Base-by-base conservation (phyloP, 2,329 filamentous ascomycete genomes). In the Alternaria gansuensis region DNA sequence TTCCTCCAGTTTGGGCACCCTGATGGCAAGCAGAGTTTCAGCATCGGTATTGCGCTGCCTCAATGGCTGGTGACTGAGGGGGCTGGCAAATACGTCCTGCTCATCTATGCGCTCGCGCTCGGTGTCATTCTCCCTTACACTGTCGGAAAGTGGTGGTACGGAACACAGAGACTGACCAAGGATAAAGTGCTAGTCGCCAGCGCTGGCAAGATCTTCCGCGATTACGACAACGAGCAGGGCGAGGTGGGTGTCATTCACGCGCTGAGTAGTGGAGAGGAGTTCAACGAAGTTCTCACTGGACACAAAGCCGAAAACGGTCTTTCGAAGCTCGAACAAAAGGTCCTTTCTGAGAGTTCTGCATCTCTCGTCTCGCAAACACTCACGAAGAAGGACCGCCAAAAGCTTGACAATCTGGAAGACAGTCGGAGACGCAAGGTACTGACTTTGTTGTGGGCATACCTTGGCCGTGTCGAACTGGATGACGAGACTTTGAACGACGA, bases 71-170 rank as follows among this genome's bases (percentile, higher is more conserved):
- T 99, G 54, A 90, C 91, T 13, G 92, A 97, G 67, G 94, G 93
- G 54, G 96, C 95, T 77, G 94, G 93, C 66, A 98, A 97, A 82
- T 98, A 96, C 74, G 90, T 99, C 53, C 83, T 99, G 60, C 83
- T 97, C 57, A 85, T 97, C 64, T 99, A 99, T 77, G 93, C 92
- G 36, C 79, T 90, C 33, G 85, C 98, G 37, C 88, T 99, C 51
- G 95, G 94, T 54, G 91, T 98, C 62, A 82, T 97, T 60, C 83
- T 99, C 51, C 95, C 95, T 3, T 99, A 96, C 77, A 83, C 95
- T 46, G 94, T 99, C 55, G 95, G 95, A 46, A 93, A 90, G 59
- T 99, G 95, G 95, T 99, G 95, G 95, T 99, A 99, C 76, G 95
- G 96, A 60, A 96, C 92, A 33, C 94, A 97, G 78, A 87, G 89